These are phyloP conservation scores for Russula earlei DNA, from an alignment of 768 basidiomycete species.

Conservation along the genomic window DNA sequence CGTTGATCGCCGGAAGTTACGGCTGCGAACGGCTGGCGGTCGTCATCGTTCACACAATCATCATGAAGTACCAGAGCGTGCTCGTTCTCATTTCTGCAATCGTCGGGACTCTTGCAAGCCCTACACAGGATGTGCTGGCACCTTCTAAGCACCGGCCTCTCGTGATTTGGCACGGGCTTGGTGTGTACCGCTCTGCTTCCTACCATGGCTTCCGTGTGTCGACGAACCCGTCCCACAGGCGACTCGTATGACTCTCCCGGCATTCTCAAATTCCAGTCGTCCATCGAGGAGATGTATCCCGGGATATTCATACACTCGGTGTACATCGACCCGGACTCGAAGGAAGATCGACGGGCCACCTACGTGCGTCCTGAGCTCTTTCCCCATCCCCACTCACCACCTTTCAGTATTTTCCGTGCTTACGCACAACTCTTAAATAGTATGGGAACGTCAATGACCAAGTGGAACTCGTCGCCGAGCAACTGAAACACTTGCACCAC, in stretches of 20 bases:
- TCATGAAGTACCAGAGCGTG: conserved; percentile 2
- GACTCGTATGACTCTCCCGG: conserved; percentile 68
- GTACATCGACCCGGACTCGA: conserved; percentile 51
- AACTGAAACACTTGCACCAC: conserved; percentile 55
- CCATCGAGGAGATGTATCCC: conserved; percentile 54
- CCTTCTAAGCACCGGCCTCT: conserved; percentile 37
- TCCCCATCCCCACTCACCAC: too few relatives aligned
- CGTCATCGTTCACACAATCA: background rate
- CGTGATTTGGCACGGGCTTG: conserved; percentile 71
- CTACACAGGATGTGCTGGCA: conserved; percentile 7
- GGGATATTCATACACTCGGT: conserved; percentile 74
- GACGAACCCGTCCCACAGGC: conserved; percentile 30
- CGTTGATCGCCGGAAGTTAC: too few relatives aligned
- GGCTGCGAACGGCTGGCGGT: too few relatives aligned
- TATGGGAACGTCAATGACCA: conserved; percentile 74
- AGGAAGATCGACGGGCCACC: conserved; percentile 57
- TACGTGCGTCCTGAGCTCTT: conserved; percentile 50
- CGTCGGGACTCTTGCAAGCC: background rate
- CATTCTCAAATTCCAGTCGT: conserved; percentile 53
- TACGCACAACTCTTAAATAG: conserved; percentile 30
- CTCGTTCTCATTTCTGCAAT: background rate
- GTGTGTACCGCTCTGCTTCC: conserved; percentile 22
- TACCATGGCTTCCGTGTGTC: too few relatives aligned
- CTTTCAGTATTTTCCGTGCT: background rate
- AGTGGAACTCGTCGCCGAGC: conserved; percentile 50